Evolutionary conservation across 2,329 filamentous ascomycete genomes (phyloP).

Genomic region (Neonectria sp.): DNA sequence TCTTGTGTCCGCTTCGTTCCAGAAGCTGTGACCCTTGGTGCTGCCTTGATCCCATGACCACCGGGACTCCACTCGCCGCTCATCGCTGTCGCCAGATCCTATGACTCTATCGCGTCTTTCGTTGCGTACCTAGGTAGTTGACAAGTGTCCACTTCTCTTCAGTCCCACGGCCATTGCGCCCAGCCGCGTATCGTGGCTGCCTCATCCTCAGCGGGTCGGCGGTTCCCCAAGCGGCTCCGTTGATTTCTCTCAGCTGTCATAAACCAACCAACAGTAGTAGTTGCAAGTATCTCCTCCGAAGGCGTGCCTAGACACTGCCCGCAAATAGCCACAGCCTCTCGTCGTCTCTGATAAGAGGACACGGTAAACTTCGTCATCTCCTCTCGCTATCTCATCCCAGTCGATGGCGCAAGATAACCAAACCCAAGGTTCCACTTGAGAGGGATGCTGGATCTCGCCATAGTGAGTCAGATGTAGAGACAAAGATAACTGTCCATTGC

Average conservation of each 20-base stretch:
- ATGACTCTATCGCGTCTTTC: conserved; percentile 16
- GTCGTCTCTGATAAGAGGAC: neutral
- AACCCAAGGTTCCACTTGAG: neutral
- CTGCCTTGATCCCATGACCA: conserved; percentile 36
- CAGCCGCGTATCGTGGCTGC: neutral
- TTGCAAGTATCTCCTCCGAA: conserved; percentile 6
- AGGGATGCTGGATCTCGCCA: neutral
- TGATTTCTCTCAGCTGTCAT: neutral
- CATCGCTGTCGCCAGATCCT: conserved; percentile 17
- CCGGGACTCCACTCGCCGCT: conserved; percentile 22
- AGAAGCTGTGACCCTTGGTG: conserved; percentile 23
- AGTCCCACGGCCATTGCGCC: neutral
- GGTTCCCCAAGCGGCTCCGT: neutral
- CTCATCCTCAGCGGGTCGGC: neutral
- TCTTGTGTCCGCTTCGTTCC: conserved; percentile 31
- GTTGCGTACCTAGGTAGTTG: conserved; percentile 4
- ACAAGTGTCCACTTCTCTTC: conserved; percentile 34
- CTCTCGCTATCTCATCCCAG: neutral
- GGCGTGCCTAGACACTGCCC: conserved; percentile 6
- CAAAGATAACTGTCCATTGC: neutral
- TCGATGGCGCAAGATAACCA: conserved; percentile 20
- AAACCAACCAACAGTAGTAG: conserved; percentile 8
- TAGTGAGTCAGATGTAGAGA: conserved; percentile 10
- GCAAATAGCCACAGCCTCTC: neutral
- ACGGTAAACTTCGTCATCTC: neutral